phyloP scores from a whole-genome alignment of 495 filamentous ascomycete genomes.

The Penicillium lividum region DNA sequence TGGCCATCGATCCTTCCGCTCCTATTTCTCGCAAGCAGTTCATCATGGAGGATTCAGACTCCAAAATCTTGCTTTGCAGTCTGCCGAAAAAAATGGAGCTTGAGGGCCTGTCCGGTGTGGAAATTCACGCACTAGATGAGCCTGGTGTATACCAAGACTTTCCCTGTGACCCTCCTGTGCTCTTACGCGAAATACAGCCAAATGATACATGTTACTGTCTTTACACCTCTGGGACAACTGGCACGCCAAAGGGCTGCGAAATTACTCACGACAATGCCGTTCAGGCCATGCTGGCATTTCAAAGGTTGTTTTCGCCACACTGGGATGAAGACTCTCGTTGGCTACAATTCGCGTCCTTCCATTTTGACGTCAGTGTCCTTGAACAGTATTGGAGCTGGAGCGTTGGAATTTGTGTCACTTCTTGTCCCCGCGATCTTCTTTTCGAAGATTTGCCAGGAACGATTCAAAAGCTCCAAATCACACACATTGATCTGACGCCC shows the following conservation, averaged over 20 bases:
- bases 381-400: slow-evolving; percentile 92
- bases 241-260: slow-evolving; percentile 98
- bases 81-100: slow-evolving; percentile 17
- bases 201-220: slow-evolving; percentile 94
- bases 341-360: slow-evolving; percentile 86
- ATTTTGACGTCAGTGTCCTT: slow-evolving; percentile 85
- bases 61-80: slow-evolving; percentile 28
- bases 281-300: slow-evolving; percentile 44
- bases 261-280: slow-evolving; percentile 44
- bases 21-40: slow-evolving; percentile 47
- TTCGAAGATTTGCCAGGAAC: slow-evolving; percentile 72
- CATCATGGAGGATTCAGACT: slow-evolving; percentile 38
- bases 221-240: slow-evolving; percentile 96
- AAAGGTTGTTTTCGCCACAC: slow-evolving; percentile 39
- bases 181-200: slow-evolving; percentile 41
- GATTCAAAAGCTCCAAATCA: slow-evolving; percentile 71
- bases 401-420: slow-evolving; percentile 76
- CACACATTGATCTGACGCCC: slow-evolving; percentile 73
- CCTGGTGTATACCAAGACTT: slow-evolving; percentile 27
- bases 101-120: slow-evolving; percentile 21
- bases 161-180: slow-evolving; percentile 18
- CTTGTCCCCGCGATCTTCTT: slow-evolving; percentile 73
- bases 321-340: slow-evolving; percentile 68
- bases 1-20: slow-evolving; percentile 58
- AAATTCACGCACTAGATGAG: slow-evolving; percentile 35